Evolutionary conservation across 805 yeast species (phyloP).

Genomic region (Isabelozyma heimii): DNA sequence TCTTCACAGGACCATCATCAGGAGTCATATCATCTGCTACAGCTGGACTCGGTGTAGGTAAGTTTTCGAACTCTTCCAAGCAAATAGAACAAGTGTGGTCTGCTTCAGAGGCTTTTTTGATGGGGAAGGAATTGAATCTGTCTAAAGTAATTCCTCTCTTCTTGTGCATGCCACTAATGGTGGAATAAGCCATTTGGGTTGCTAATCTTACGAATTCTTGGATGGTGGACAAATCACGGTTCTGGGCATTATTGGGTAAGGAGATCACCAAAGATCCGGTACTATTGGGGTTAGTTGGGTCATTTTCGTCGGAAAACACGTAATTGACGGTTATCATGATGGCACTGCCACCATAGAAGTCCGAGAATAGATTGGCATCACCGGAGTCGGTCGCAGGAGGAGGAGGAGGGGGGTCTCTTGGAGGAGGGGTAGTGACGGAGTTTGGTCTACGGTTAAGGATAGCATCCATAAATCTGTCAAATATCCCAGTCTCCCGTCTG

Average conservation of each 20-base stretch:
- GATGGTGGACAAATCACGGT: constrained; percentile 57
- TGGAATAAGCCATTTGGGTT: constrained; percentile 65
- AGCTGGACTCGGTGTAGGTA: neutral
- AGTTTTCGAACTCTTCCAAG: constrained; percentile 44
- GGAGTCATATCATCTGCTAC: neutral
- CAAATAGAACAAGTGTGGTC: constrained; percentile 58
- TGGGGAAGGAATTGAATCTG: constrained; percentile 50
- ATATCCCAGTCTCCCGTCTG: constrained; percentile 10
- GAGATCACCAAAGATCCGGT: constrained; percentile 62
- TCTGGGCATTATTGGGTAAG: constrained; percentile 63
- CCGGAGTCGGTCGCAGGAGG: neutral
- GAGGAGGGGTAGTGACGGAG: neutral
- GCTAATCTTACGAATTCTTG: constrained; percentile 64
- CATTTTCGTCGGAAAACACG: constrained; percentile 39
- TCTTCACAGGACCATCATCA: constrained; percentile 15
- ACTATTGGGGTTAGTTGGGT: constrained; percentile 37
- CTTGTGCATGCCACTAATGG: constrained; percentile 50
- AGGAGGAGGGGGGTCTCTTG: neutral
- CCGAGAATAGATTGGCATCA: constrained; percentile 2
- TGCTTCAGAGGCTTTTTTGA: constrained; percentile 26
- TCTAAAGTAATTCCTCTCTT: constrained; percentile 53
- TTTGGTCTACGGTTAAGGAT: constrained; percentile 4
- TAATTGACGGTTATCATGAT: constrained; percentile 44
- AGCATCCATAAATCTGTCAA: constrained; percentile 23
- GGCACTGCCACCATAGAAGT: constrained; percentile 24